These are phyloP conservation scores for Chrysanthemum seticuspe DNA, from an alignment of 129 eudicot species.

Conservation along the genomic window DNA sequence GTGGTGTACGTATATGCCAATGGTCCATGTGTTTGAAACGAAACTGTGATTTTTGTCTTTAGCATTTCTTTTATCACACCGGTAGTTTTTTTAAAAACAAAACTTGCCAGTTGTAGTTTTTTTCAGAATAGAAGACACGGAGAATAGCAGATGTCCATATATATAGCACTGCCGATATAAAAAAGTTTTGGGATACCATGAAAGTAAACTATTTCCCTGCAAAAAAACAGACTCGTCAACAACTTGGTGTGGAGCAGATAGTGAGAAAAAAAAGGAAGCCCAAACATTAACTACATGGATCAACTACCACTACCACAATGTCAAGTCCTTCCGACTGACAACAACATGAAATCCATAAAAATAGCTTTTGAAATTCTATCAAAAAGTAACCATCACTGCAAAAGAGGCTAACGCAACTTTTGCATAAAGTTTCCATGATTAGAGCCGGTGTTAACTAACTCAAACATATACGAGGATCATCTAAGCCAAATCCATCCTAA, in stretches of 20 bases:
- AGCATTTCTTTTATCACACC: too few species aligned
- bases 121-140: background rate
- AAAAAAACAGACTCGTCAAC: background rate
- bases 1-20: too few species aligned
- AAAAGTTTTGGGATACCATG: background rate
- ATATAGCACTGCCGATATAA: background rate
- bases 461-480: background rate
- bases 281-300: background rate
- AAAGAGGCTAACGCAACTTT: constrained; percentile 12
- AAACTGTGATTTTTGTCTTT: too few species aligned
- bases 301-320: background rate
- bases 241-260: background rate
- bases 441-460: background rate
- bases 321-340: background rate
- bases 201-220: background rate
- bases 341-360: background rate
- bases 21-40: too few species aligned
- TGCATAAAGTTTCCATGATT: constrained; percentile 11
- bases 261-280: background rate
- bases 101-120: too few species aligned
- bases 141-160: background rate
- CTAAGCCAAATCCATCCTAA: constrained; percentile 9
- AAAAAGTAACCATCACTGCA: constrained; percentile 1
- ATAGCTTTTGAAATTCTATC: constrained; percentile 7
- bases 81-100: too few species aligned